phyloP scores from a whole-genome alignment of 1,284 basidiomycete genomes.

The Marasmius fiardii region DNA sequence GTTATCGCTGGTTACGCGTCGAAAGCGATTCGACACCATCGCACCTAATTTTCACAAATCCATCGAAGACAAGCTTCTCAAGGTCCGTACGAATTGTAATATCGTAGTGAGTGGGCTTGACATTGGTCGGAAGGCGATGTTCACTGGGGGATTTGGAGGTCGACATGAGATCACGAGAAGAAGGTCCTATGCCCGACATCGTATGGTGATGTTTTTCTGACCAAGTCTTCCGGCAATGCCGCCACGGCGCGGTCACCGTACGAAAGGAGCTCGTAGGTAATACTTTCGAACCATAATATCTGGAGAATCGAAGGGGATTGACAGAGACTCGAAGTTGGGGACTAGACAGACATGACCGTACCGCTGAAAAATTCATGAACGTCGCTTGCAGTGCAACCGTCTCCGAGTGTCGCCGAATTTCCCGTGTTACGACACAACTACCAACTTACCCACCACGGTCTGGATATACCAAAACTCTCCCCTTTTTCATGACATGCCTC shows the following conservation, averaged over 20 bases:
- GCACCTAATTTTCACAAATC: slow-evolving; percentile 39
- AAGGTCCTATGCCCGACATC: background rate
- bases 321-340: background rate
- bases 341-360: background rate
- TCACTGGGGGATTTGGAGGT: background rate
- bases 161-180: background rate
- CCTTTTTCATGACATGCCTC: no score
- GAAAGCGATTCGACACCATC: background rate
- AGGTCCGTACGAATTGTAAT: slow-evolving; percentile 28
- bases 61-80: slow-evolving; percentile 78
- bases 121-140: background rate
- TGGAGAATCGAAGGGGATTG: background rate
- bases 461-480: no score
- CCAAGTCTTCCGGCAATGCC: background rate
- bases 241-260: background rate
- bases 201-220: background rate
- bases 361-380: background rate
- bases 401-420: no score
- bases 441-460: no score
- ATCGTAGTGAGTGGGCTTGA: slow-evolving; percentile 1
- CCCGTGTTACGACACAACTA: no score
- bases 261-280: background rate
- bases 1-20: background rate
- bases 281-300: background rate
- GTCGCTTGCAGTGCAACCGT: no score